Evolutionary conservation across 352 stramenopile genomes (phyloP).

Genomic region (Phytopythium mirpurense): DNA sequence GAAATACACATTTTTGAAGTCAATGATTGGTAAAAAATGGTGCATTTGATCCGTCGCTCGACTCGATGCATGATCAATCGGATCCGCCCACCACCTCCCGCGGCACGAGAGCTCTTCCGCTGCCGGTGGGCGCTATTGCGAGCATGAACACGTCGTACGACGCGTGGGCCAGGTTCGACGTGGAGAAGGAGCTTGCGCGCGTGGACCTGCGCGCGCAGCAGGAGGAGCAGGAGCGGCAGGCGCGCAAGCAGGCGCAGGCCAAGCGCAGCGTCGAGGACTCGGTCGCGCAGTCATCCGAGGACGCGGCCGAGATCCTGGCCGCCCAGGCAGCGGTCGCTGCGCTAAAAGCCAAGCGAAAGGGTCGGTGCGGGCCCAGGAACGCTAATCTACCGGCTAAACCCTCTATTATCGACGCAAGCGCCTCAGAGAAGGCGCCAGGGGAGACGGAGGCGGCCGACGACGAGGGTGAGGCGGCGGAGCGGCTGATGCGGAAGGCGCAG

Average conservation of each 20-base stretch:
- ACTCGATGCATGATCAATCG: too few species aligned
- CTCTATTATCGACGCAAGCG: neutral
- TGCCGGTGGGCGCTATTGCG: neutral
- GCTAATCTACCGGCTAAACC: neutral
- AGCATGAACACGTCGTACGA: slow-evolving; percentile 48
- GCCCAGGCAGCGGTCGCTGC: slow-evolving; percentile 61
- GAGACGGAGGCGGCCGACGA: neutral
- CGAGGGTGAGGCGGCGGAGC: slow-evolving; percentile 6
- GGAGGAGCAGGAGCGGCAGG: slow-evolving; percentile 25
- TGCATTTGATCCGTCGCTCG: too few species aligned
- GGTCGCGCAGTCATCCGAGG: slow-evolving; percentile 32
- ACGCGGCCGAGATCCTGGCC: slow-evolving; percentile 53
- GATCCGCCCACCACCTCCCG: too few species aligned
- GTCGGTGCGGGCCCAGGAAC: neutral
- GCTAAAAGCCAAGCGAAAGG: slow-evolving; percentile 43
- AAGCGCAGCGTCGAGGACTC: slow-evolving; percentile 50
- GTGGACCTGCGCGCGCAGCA: slow-evolving; percentile 35
- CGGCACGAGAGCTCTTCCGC: too few species aligned
- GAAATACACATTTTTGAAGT: too few species aligned
- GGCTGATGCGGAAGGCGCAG: slow-evolving; percentile 25
- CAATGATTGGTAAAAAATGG: too few species aligned
- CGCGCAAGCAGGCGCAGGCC: slow-evolving; percentile 26
- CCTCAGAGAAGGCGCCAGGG: neutral
- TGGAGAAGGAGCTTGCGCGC: slow-evolving; percentile 55
- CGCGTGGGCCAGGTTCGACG: slow-evolving; percentile 59